Base-by-base conservation (phyloP, 345 rosid genomes). In the Acer negundo region DNA sequence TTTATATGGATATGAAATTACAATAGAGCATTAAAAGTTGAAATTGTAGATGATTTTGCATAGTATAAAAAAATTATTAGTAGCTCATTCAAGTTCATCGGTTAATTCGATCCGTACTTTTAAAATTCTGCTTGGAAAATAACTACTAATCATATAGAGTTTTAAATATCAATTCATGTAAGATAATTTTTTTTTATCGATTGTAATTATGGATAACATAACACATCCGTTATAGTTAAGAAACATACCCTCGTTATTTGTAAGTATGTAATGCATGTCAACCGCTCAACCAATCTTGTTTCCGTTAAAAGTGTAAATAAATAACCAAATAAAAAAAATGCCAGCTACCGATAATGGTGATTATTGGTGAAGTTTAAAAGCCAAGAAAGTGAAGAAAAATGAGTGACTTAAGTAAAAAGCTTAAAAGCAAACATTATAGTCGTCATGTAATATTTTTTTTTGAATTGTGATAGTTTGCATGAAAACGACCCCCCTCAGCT, bases 351-450 rank as follows among this genome's bases (percentile, higher is more conserved):
- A 35, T 35, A 35, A 35, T 35, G 38, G 38, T 35, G 6, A 35
- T 8, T 8, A 51, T 8, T 16, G 62, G 55, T 35, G 31, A 46
- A 72, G 78, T 71, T 84, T 80, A 1, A 40, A 81, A 76, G 80
- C 63, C 46, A 78, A 73, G 80, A 75, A 81, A 78, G n/a, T 24
- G 44, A 56, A 20, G 22, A 74, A 13, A 61, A 67, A 0, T 4
- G n/a, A n/a, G n/a, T n/a, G n/a, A n/a, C n/a, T n/a, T n/a, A 61
- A 42, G 75, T 38, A 65, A 62, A 80, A 72, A 58, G 62, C 13
- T 51, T 7, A 65, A 76, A 42, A 58, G 78, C 35, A 66, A 24
- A 19, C 56, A 22, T 42, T 47, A 0, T 42, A 31, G 38, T 31
- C 38, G 4, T 47, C 19, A 10, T 2, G 10, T 6, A 64, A 16